Evolutionary conservation across 2,329 filamentous ascomycete species (phyloP).

Genomic region (Trichophyton equinum): DNA sequence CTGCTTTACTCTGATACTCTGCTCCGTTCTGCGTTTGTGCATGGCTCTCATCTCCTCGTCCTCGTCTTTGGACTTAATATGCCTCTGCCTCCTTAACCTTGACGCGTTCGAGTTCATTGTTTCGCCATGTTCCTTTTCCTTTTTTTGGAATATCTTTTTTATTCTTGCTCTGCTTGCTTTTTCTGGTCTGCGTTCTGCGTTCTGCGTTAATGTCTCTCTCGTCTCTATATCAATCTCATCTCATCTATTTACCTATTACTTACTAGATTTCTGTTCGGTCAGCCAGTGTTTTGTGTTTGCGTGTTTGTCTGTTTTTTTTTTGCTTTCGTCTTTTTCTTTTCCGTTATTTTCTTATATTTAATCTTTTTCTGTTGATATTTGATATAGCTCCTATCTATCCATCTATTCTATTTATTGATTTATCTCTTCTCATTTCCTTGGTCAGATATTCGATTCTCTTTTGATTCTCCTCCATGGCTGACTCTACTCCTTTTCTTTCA

Average conservation of each 20-base stretch:
- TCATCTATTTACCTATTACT: background rate
- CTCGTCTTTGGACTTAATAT: background rate
- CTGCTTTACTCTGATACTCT: conserved; percentile 19
- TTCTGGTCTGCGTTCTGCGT: conserved; percentile 4
- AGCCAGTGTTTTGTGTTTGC: background rate
- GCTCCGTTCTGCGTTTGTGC: conserved; percentile 19
- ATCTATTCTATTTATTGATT: background rate
- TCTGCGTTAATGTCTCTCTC: conserved; percentile 1
- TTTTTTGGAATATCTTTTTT: background rate
- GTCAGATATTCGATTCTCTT: background rate
- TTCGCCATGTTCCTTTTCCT: background rate
- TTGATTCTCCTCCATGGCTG: no score
- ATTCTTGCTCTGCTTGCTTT: background rate
- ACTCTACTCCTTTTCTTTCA: background rate
- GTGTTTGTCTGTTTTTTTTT: no score
- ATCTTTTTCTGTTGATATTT: background rate
- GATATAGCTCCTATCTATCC: conserved; percentile 4
- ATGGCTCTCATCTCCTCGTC: conserved; percentile 10
- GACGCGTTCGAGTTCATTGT: background rate
- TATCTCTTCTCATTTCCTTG: background rate
- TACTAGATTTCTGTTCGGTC: conserved; percentile 2
- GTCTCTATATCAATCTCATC: conserved; percentile 4
- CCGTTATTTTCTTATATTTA: background rate
- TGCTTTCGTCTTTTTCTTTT: background rate
- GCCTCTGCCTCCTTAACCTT: conserved; percentile 1